These are phyloP conservation scores for Serendipita vermifera DNA, from an alignment of 768 basidiomycete genomes.

Conservation along the genomic window DNA sequence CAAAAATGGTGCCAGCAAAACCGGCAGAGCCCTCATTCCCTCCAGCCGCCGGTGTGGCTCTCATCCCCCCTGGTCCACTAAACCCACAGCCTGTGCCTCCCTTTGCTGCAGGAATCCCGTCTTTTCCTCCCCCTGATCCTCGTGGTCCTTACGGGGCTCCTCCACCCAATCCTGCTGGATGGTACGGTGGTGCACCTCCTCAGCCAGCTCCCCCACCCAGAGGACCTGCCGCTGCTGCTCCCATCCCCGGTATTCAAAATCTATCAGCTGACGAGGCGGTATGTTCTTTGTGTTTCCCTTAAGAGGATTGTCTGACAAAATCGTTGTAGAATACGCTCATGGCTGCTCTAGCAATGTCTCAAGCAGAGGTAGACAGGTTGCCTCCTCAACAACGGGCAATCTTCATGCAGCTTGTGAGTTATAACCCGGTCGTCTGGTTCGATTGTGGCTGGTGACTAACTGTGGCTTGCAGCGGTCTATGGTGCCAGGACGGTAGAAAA, in stretches of 20 bases:
- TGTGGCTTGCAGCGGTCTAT: conserved; percentile 2
- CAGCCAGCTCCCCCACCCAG: not conserved
- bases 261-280: not conserved
- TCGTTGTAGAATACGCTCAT: conserved; percentile 13
- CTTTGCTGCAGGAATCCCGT: not conserved
- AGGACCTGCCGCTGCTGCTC: not conserved
- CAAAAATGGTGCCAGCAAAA: not conserved
- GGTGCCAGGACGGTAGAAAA: not conserved
- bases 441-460: too few species aligned
- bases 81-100: too few species aligned
- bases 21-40: not conserved
- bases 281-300: not conserved
- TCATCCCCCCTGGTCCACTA: too few species aligned
- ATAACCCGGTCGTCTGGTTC: too few species aligned
- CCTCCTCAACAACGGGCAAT: conserved; percentile 13
- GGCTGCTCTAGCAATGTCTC: conserved; percentile 12
- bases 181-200: too few species aligned
- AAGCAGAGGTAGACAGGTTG: conserved; percentile 12
- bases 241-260: not conserved
- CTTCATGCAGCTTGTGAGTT: conserved; percentile 15
- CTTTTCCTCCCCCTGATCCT: not conserved
- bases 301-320: not conserved
- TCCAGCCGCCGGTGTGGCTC: too few species aligned
- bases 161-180: not conserved
- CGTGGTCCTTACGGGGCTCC: not conserved